Evolutionary conservation across 176 grass and related monocot species (phyloP), one percentile per base, ranked within the genome.

Genomic region (Ensete ventricosum): DNA sequence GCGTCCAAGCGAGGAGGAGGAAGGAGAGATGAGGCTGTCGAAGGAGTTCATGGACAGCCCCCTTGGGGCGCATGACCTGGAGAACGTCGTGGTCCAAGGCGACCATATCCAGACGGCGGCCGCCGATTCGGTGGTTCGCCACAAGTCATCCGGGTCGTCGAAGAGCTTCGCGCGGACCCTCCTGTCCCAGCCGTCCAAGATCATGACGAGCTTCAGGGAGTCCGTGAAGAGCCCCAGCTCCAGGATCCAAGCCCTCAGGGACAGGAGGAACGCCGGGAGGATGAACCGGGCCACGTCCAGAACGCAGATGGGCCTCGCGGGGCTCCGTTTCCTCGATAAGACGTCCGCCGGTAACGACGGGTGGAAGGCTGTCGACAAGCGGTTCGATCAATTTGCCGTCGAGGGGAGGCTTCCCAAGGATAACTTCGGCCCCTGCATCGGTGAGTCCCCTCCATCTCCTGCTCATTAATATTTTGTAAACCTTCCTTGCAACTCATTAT

Each of bases 361-460:
- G 1, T 99, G 90, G 90, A 87, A 83, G 81, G 64, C 88, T 26
- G 91, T 95, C 19, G 96, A 99, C 8, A 88, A 84, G 60, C 86
- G 96, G 58, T 99, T 99, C 83, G 86, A 84, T 0, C 85, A 99
- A 22, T 89, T 89, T 64, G 77, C 53, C 81, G 88, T 79, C 78
- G 76, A 69, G 27, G 95, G 90, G 0, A 82, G 87, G 8, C 84
- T 99, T 3, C 84, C 67, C 73, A 99, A 88, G 81, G 96, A 99
- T 81, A 83, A 83, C 77, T 99, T 99, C 74, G 91, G 96, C 77
- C 93, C 91, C 69, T 99, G 96, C 86, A 99, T 99, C 79, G 96
- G 96, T 99, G 74, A 95, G 84, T 65, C 7, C 72, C 24, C 24
- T 25, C 24, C 13, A 50, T 54, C 11, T 14, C 29, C 69, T 9